Conservation (phyloP, 2,329 filamentous ascomycete species). For the Venturia pyrina region DNA sequence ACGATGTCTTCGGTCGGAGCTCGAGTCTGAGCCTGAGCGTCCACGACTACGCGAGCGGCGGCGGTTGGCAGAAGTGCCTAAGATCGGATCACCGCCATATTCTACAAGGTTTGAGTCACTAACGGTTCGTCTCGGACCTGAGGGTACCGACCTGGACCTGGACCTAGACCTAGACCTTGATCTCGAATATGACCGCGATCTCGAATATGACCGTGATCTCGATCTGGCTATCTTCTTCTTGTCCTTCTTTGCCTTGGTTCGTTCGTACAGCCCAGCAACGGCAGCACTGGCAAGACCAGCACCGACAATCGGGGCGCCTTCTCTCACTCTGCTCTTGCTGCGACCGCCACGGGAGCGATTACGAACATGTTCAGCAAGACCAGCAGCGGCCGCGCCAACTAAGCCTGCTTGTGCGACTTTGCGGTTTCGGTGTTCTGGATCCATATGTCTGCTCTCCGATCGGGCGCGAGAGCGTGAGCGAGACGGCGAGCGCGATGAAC, state of each 20-base stretch:
- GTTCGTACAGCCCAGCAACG: conserved; percentile 52
- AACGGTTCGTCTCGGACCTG: conserved; percentile 34
- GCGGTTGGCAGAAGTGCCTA: conserved; percentile 40
- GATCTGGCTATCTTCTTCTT: conserved; percentile 22
- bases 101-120: conserved; percentile 48
- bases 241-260: conserved; percentile 48
- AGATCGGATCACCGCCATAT: conserved; percentile 53
- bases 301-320: conserved; percentile 50
- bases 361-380: conserved; percentile 42
- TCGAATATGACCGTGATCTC: conserved; percentile 26
- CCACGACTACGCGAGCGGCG: conserved; percentile 17
- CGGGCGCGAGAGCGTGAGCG: background rate
- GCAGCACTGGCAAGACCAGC: conserved; percentile 52
- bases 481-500: background rate
- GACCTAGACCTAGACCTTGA: conserved; percentile 33
- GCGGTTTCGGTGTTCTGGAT: conserved; percentile 44
- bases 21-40: conserved; percentile 9
- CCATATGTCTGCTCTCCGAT: conserved; percentile 28
- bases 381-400: conserved; percentile 52
- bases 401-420: conserved; percentile 52
- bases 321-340: conserved; percentile 45
- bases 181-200: conserved; percentile 33
- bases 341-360: conserved; percentile 48
- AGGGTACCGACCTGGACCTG: conserved; percentile 36
- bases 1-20: conserved; percentile 19